Evolutionary conservation across 2,329 filamentous ascomycete species (phyloP), one percentile per base, ranked within the genome.

Genomic region (Coniochaeta pulveracea): DNA sequence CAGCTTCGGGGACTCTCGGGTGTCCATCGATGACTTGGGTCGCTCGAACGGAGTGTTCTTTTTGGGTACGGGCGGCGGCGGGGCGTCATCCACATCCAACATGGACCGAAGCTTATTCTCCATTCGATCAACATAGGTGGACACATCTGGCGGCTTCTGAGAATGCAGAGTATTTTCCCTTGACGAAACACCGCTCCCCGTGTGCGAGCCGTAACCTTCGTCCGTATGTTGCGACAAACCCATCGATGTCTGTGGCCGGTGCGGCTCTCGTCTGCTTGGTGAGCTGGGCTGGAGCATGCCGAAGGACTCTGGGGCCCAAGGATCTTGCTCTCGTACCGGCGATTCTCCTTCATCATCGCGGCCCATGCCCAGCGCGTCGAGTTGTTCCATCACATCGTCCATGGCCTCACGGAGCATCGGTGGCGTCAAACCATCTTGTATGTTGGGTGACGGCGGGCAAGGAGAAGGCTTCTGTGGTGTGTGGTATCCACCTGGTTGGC

Each of bases 301-400:
- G 47, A 93, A 95, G 6, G 80, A 84, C 47, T 94, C 88, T 0
- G 86, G 86, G 0, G 86, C 91, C 91, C 91, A 98, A 4, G 86
- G 79, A 48, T 85, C 75, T 7, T 76, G 56, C 1, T 72, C 62
- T 1, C 69, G 61, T 26, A 74, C 66, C 1, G 74, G 68, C 18
- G 71, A 67, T 21, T 72, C 67, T 18, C 71, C 67, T 21, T 72
- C 67, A 47, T 40, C 64, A 15, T 68, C 60, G 36, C 69, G 67
- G 26, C 72, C 63, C 45, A 79, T 64, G 12, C 80, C 80, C 65
- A 98, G 84, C 39, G 88, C 86, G 50, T 93, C 80, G 26, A 98
- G 59, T 36, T 91, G 93, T 43, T 91, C 85, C 76, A 96, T 95
- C 4, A 98, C 88, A 55, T 93, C 89, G 50, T 96, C 89, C 86